Evolutionary conservation across 306 rosid genomes (phyloP).

Genomic region (Acmispon strigosus): DNA sequence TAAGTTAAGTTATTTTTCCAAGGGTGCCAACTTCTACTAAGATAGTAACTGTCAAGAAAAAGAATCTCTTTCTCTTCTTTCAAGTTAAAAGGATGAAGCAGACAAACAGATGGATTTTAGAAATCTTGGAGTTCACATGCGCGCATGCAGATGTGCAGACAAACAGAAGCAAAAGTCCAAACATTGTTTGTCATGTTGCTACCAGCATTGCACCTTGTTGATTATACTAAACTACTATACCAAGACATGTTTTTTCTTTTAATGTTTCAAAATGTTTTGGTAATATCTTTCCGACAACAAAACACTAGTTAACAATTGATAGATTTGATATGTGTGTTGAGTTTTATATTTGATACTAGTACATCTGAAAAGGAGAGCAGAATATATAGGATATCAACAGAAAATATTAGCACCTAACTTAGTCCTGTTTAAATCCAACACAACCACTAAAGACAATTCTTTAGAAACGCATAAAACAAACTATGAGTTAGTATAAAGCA

Average conservation of each 20-base stretch:
- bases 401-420: no score
- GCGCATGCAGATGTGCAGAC: conserved; percentile 45
- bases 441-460: background rate
- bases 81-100: conserved; percentile 10
- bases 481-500: background rate
- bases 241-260: background rate
- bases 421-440: background rate
- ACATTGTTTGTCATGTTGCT: conserved; percentile 45
- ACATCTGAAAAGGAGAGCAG: no score
- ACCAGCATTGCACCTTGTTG: conserved; percentile 21
- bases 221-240: background rate
- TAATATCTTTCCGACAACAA: background rate
- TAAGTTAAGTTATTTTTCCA: background rate
- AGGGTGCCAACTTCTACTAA: background rate
- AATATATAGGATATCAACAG: no score
- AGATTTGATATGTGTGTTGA: no score
- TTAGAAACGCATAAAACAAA: background rate
- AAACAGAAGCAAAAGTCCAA: conserved; percentile 25
- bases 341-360: no score
- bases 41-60: conserved; percentile 21
- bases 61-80: conserved; percentile 28
- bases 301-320: background rate
- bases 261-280: background rate
- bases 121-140: conserved; percentile 45
- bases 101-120: conserved; percentile 42